A percentile compares a stretch with the other conserved stretches of the same genome.
These are phyloP conservation scores for Gossypium ekmanianum DNA, from an alignment of 345 rosid species.

Conservation along the genomic window DNA sequence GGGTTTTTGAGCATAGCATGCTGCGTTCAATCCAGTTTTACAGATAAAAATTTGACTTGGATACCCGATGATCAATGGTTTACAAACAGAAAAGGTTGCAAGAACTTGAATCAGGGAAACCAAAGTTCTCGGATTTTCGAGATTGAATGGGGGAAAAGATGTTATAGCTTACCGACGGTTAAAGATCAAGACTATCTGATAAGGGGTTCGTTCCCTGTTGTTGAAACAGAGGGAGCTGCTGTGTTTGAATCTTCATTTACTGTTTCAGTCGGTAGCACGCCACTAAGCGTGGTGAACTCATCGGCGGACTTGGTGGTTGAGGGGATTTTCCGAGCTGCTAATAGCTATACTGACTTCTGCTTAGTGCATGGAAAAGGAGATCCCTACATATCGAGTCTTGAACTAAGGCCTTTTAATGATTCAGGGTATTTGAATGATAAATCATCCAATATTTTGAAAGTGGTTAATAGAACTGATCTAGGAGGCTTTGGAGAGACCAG, in stretches of 20 bases:
- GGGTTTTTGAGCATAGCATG: slow-evolving; percentile 52
- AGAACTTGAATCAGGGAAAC: slow-evolving; percentile 12
- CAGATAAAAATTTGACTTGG: slow-evolving; percentile 31
- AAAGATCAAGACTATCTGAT: slow-evolving; percentile 40
- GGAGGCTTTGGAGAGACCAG: slow-evolving; percentile 38
- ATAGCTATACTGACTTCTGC: slow-evolving; percentile 41
- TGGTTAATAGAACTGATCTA: slow-evolving; percentile 41
- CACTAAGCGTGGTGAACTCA: slow-evolving; percentile 30
- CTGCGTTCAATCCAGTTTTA: slow-evolving; percentile 35
- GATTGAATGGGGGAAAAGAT: slow-evolving; percentile 40
- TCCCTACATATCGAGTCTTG: slow-evolving; percentile 50
- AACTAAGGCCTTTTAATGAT: slow-evolving; percentile 43
- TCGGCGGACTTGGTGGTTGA: slow-evolving; percentile 32
- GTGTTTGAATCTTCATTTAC: slow-evolving; percentile 19
- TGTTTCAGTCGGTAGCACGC: slow-evolving; percentile 42
- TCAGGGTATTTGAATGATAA: slow-evolving; percentile 31
- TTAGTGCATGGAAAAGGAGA: slow-evolving; percentile 32
- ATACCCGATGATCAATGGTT: slow-evolving; percentile 39
- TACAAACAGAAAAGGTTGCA: slow-evolving; percentile 31
- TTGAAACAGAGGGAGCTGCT: slow-evolving; percentile 9
- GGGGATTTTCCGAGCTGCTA: slow-evolving; percentile 40
- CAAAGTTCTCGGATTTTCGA: slow-evolving; percentile 36
- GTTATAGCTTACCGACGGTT: slow-evolving; percentile 40
- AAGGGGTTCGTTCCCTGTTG: slow-evolving; percentile 36
- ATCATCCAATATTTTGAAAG: slow-evolving; percentile 32